Conservation (phyloP, 257 asterid species). For the Datura wrightii region DNA sequence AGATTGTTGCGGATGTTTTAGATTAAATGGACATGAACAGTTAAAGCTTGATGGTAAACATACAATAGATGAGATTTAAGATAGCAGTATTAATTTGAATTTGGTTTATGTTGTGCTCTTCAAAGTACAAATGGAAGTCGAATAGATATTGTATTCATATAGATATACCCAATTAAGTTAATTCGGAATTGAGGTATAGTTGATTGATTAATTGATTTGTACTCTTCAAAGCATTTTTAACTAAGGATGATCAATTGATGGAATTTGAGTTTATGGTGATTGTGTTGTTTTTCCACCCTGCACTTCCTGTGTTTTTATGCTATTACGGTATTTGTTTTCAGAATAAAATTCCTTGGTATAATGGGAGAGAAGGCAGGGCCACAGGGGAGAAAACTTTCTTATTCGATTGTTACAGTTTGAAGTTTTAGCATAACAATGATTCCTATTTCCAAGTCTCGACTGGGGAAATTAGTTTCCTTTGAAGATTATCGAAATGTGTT, state of each 20-base stretch:
- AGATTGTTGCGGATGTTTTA: background rate
- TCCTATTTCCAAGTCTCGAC: background rate
- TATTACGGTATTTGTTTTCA: background rate
- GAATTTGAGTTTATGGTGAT: background rate
- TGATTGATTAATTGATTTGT: background rate
- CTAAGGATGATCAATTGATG: background rate
- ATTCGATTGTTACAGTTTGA: background rate
- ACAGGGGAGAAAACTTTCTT: background rate
- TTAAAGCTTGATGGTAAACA: background rate
- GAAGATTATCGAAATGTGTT: background rate
- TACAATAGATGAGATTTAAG: background rate
- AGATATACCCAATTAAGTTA: background rate
- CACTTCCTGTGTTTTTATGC: background rate
- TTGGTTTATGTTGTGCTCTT: background rate
- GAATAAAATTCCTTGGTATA: no score
- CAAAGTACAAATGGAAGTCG: background rate
- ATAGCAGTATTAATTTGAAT: background rate
- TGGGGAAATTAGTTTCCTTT: background rate
- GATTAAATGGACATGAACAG: background rate
- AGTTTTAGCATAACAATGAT: background rate
- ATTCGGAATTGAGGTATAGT: background rate
- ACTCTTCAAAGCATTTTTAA: background rate
- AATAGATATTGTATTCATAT: background rate
- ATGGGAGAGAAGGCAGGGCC: background rate
- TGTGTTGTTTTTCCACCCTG: background rate